Percentiles rank a stretch among this genome's conserved stretches.
Conservation (phyloP, 208 protist species). For the Acanthamoeba royreba region DNA sequence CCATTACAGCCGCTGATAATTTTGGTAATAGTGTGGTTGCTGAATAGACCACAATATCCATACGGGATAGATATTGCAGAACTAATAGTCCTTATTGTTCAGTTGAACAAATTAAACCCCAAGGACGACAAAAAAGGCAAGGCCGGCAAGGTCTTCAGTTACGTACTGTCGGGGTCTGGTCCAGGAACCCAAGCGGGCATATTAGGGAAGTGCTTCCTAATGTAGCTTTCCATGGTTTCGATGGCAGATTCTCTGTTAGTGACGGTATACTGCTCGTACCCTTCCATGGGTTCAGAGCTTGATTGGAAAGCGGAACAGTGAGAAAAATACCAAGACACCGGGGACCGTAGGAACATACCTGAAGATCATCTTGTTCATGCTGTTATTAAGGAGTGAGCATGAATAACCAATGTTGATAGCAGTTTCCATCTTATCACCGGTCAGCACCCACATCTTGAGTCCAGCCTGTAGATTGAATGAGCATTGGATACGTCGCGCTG, state of each 20-base stretch:
- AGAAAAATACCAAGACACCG: not conserved
- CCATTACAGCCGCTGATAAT: not conserved
- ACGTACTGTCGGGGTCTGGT: conserved; percentile 6
- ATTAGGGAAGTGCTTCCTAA: not conserved
- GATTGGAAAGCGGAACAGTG: not conserved
- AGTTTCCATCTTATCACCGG: conserved; percentile 95
- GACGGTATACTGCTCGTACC: not conserved
- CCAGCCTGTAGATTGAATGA: conserved; percentile 79
- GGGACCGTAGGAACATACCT: not conserved
- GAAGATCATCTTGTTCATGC: conserved; percentile 18
- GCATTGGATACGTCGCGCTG: not conserved
- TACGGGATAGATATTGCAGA: too few relatives aligned
- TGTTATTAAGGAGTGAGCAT: conserved; percentile 53
- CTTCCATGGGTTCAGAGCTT: conserved; percentile 16
- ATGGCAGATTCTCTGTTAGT: not conserved
- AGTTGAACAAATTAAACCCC: not conserved
- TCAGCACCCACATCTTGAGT: conserved; percentile 95
- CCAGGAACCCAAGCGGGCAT: not conserved
- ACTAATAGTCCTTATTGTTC: too few relatives aligned
- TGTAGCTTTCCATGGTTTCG: not conserved
- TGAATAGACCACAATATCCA: too few relatives aligned
- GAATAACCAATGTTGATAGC: conserved; percentile 85
- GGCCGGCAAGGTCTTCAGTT: too few relatives aligned
- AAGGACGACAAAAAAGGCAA: not conserved
- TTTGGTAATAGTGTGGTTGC: not conserved